phyloP scores from a whole-genome alignment of 2,329 filamentous ascomycete species.

The Diaporthe nobilis region DNA sequence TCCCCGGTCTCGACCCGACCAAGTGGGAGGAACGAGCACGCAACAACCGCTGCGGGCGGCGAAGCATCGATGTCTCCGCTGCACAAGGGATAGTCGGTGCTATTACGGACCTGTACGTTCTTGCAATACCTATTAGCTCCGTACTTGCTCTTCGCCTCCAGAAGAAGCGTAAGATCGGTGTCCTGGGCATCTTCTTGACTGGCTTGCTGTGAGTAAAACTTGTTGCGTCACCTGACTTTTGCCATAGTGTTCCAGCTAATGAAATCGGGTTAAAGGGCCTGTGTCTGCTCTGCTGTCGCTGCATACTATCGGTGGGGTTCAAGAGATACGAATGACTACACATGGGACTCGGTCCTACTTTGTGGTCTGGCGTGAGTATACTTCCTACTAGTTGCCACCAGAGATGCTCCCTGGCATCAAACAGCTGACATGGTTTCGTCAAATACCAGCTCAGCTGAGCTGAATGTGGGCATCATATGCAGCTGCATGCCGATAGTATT shows the following conservation, averaged over 20 bases:
- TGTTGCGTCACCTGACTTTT: background rate
- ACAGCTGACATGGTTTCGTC: background rate
- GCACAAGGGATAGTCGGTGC: conserved; percentile 13
- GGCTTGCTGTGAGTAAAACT: conserved; percentile 13
- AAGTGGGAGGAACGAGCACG: conserved; percentile 5
- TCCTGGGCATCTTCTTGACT: conserved; percentile 16
- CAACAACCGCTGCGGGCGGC: conserved; percentile 7
- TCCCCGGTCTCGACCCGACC: background rate
- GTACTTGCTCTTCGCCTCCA: conserved; percentile 6
- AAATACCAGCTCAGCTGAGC: conserved; percentile 14
- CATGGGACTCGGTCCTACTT: conserved; percentile 2
- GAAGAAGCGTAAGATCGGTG: conserved; percentile 21
- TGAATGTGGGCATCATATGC: conserved; percentile 29
- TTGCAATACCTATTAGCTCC: conserved; percentile 16
- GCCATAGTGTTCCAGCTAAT: background rate
- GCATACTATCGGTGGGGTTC: conserved; percentile 16
- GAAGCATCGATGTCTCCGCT: conserved; percentile 13
- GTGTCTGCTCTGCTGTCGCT: conserved; percentile 2
- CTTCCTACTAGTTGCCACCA: background rate
- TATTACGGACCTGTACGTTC: conserved; percentile 18
- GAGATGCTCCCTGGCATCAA: background rate
- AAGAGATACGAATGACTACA: conserved; percentile 11
- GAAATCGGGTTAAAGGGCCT: background rate
- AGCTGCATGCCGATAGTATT: conserved; percentile 25
- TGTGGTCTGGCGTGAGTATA: conserved; percentile 7